A percentile compares a stretch with the other conserved stretches of the same genome.
Evolutionary conservation across 257 asterid species (phyloP).

Genomic region (Coffea eugenioides): DNA sequence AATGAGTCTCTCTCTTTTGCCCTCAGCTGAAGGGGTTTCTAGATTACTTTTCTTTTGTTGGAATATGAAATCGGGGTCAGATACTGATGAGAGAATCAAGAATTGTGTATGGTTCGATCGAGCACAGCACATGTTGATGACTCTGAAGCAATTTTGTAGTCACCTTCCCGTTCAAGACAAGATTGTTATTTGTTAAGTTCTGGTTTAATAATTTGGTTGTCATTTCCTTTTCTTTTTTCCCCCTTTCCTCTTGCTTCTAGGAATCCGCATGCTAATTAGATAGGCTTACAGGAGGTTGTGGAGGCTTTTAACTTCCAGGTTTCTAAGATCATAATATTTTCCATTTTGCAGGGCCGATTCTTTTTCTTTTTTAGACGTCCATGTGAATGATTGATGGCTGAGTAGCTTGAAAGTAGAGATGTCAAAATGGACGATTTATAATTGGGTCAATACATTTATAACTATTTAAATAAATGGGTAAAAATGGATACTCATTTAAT

Average conservation of each 20-base stretch:
- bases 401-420: too few relatives aligned
- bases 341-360: neutral
- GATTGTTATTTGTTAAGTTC: neutral
- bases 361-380: too few relatives aligned
- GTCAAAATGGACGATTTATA: too few relatives aligned
- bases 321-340: neutral
- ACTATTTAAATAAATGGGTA: too few relatives aligned
- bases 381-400: too few relatives aligned
- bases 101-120: slow-evolving; percentile 10
- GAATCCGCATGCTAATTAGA: neutral
- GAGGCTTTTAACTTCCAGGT: neutral
- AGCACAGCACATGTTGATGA: neutral
- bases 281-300: too few relatives aligned
- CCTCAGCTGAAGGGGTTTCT: neutral
- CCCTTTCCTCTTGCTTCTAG: neutral
- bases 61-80: neutral
- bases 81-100: neutral
- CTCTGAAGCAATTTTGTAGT: slow-evolving; percentile 13
- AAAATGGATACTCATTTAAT: too few relatives aligned
- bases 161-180: neutral
- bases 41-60: neutral
- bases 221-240: neutral
- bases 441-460: too few relatives aligned
- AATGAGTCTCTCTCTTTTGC: neutral
- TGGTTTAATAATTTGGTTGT: neutral